Base-by-base conservation (phyloP, 495 filamentous ascomycete genomes). In the Halenospora varia region DNA sequence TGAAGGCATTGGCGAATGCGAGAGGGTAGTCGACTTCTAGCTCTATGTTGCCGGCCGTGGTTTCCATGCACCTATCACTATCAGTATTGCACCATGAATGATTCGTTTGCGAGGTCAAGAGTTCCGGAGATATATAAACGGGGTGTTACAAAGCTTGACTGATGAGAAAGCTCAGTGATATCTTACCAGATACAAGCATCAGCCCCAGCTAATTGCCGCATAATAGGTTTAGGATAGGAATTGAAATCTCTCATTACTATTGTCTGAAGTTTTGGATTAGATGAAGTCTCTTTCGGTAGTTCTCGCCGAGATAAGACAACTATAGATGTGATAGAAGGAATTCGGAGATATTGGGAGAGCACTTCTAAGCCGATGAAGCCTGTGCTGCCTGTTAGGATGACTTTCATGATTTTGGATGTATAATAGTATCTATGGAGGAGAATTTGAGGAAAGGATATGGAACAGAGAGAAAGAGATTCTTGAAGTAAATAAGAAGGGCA, bases 131-230 rank as follows among this genome's bases (percentile, higher is more conserved):
- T 9, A 40, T 40, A n/a, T 40, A 9, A 40, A n/a, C 35, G 9
- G 9, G 9, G 9, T 9, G n/a, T 40, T n/a, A 9, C n/a, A n/a
- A 40, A 40, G 35, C 35, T 9, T 40, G 35, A 40, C 35, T 40
- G 9, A 40, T 9, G 9, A 40, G 9, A 8, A 46, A 20, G 6
- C 42, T 17, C 42, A 46, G 59, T 60, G 20, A 65, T 45, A 48
- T 62, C 60, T 58, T 56, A 77, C 79, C 80, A 83, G 23, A 83
- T 70, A 62, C 80, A 83, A 15, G 71, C 77, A 29, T 78, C 71
- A 0, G 76, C 79, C 35, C 75, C 78, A n/a, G 62, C 52, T 2
- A 83, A 61, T n/a, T 73, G 64, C 17, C 68, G 48, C 13, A 75
- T 46, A 10, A 78, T 58, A 2, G 68, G 61, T 0, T 66, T 66